Conservation (phyloP, 1,284 basidiomycete genomes). For the Meripilus lineatus region DNA sequence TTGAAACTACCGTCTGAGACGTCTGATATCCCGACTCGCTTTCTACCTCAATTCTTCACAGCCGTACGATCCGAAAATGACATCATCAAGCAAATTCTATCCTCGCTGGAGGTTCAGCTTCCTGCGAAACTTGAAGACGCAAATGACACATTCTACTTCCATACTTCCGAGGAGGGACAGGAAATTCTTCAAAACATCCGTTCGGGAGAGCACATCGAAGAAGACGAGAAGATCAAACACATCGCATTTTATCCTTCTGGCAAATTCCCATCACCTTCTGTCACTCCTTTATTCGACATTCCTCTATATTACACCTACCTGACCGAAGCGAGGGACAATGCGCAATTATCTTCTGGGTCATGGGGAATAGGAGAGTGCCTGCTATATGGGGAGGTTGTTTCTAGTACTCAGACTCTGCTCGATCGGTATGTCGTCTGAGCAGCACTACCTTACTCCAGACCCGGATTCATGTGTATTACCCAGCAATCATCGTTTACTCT, state of each 20-base stretch:
- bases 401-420: slow-evolving; percentile 93
- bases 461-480: not conserved
- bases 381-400: slow-evolving; percentile 86
- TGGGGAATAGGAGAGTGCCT: slow-evolving; percentile 75
- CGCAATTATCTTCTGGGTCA: slow-evolving; percentile 15
- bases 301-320: slow-evolving; percentile 39
- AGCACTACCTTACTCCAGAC: not conserved
- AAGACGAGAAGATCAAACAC: slow-evolving; percentile 34
- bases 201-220: slow-evolving; percentile 23
- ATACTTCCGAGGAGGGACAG: slow-evolving; percentile 32
- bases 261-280: slow-evolving; percentile 33
- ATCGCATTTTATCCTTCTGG: slow-evolving; percentile 33
- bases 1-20: slow-evolving; percentile 36
- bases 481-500: slow-evolving; percentile 78
- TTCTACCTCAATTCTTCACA: slow-evolving; percentile 52
- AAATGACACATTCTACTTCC: slow-evolving; percentile 65
- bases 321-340: slow-evolving; percentile 8
- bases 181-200: slow-evolving; percentile 27
- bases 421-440: slow-evolving; percentile 63
- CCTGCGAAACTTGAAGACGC: slow-evolving; percentile 44
- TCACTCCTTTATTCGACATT: slow-evolving; percentile 57
- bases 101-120: slow-evolving; percentile 30
- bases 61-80: slow-evolving; percentile 33
- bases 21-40: slow-evolving; percentile 18
- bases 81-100: slow-evolving; percentile 34